A percentile compares a stretch with the other conserved stretches of the same genome.
Evolutionary conservation across 148 eudicot species (phyloP).

Genomic region (Rhododendron molle): DNA sequence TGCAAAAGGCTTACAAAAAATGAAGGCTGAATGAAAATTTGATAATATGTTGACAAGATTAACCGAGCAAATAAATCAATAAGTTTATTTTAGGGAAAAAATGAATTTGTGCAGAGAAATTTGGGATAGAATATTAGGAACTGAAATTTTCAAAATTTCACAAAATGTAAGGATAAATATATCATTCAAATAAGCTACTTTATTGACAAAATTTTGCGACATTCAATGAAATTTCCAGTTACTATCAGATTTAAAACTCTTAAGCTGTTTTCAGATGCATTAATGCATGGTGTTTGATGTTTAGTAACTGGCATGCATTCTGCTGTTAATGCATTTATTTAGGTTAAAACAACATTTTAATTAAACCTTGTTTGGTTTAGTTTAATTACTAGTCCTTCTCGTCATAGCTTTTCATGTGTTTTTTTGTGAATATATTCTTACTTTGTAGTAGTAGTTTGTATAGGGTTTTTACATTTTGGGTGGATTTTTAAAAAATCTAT

Average conservation of each 20-base stretch:
- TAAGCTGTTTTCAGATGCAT: neutral
- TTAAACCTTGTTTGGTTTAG: neutral
- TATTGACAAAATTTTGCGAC: neutral
- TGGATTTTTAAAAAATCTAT: neutral
- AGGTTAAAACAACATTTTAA: neutral
- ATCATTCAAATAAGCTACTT: neutral
- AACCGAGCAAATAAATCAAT: neutral
- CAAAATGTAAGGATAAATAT: neutral
- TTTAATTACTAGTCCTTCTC: neutral
- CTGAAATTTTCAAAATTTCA: neutral
- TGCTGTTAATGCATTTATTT: neutral
- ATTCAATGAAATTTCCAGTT: neutral
- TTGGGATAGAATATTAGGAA: neutral
- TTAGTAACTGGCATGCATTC: neutral
- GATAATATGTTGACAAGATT: neutral
- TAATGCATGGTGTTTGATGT: neutral
- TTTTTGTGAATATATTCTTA: neutral
- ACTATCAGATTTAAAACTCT: neutral
- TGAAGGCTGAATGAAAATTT: too few species aligned
- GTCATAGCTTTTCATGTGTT: neutral
- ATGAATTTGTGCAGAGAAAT: neutral
- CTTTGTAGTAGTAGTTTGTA: neutral
- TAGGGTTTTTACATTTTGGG: neutral
- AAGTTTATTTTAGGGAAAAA: neutral
- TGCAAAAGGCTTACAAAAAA: too few species aligned